Evolutionary conservation across 1,139 yeast species (phyloP), one percentile per base, ranked within the genome.

Genomic region (Taphrina populina): DNA sequence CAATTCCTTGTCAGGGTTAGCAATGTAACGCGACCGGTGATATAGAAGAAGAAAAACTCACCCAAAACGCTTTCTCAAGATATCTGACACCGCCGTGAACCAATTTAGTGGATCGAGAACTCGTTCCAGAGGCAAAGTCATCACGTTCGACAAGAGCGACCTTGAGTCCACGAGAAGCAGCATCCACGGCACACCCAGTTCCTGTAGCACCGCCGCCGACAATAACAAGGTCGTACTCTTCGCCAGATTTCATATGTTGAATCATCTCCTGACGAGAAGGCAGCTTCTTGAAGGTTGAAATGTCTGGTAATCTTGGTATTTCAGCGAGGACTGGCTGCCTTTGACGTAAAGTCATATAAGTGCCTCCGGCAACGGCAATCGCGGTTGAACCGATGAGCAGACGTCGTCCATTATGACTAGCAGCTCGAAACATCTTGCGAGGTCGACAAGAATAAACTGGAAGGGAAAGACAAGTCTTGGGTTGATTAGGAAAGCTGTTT

Each of bases 151-250:
- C 77, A 59, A 90, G 71, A 58, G 95, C 88, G 44, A 88, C 96
- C 67, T 87, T 85, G 64, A 88, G 79, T 33, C 96, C 96, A 69
- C 97, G 79, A 35, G 95, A 80, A 19, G 85, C 81, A 33, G 96
- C 96, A 71, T 90, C 97, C 47, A 90, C 75, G 1, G 96, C 97
- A 49, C 88, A 81, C 58, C 97, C 97, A 5, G 96, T 75, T 62
- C 97, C 97, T 17, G 94, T 83, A 34, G 97, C 96, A 69, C 97
- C 97, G 62, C 96, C 97, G 58, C 97, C 97, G 63, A 90, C 82
- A 62, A 90, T 76, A 63, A 90, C 71, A 29, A 90, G 79, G 68
- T 90, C 97, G 66, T 82, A 90, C 64, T 37, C 57, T 13, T 36
- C 49, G 24, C 59, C 59, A 10, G 45, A 27, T 33, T 37, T 54